These are phyloP conservation scores for Penicillium manginii DNA, from an alignment of 495 filamentous ascomycete genomes.

Conservation along the genomic window DNA sequence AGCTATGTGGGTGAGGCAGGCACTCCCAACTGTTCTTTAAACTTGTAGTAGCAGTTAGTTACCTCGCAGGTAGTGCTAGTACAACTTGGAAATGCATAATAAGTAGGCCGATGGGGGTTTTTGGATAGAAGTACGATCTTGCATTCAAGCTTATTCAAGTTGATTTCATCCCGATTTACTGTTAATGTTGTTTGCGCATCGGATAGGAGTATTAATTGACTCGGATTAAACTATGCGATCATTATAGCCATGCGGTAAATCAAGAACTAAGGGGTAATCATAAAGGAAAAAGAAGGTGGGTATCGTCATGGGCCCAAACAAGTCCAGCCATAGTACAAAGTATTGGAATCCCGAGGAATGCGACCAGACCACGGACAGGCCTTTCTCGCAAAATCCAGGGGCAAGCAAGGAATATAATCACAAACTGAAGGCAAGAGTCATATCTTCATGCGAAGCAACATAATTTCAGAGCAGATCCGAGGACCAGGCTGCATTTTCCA, in stretches of 20 bases:
- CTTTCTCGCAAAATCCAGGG: neutral
- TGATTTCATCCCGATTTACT: too few relatives aligned
- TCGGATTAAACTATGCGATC: neutral
- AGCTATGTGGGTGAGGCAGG: too few relatives aligned
- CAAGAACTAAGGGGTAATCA: constrained; percentile 1
- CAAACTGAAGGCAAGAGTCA: constrained; percentile 20
- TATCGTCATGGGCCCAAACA: constrained; percentile 38
- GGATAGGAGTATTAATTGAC: neutral
- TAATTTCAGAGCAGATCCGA: neutral
- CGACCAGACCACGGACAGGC: too few relatives aligned
- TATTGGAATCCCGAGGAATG: neutral
- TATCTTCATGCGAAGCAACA: constrained; percentile 18
- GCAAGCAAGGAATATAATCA: constrained; percentile 20
- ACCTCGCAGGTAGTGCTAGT: too few relatives aligned
- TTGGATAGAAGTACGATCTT: too few relatives aligned
- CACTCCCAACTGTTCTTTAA: too few relatives aligned
- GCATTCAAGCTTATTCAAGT: too few relatives aligned
- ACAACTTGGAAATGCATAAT: too few relatives aligned
- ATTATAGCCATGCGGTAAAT: constrained; percentile 1
- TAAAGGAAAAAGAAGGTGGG: constrained; percentile 38
- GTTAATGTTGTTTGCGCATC: too few relatives aligned
- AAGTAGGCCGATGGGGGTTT: too few relatives aligned
- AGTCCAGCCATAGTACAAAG: constrained; percentile 25
- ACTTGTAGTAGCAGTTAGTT: too few relatives aligned
- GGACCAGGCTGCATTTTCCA: neutral